phyloP scores from a whole-genome alignment of 345 rosid species.

The Cochlearia excelsa region DNA sequence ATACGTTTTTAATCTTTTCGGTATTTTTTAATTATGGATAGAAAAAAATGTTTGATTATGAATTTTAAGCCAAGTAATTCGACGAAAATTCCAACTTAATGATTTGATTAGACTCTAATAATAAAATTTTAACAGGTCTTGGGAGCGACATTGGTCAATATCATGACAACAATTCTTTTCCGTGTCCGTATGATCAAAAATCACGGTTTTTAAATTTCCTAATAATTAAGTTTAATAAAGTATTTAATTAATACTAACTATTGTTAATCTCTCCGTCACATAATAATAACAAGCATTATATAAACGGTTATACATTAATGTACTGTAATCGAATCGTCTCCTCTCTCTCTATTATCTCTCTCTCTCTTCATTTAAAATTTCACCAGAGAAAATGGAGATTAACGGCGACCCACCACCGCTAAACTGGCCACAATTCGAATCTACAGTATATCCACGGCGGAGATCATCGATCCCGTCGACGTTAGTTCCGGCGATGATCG shows the following conservation, averaged over 20 bases:
- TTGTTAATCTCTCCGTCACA: constrained; percentile 23
- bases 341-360: constrained; percentile 19
- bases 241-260: constrained; percentile 5
- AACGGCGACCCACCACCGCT: constrained; percentile 45
- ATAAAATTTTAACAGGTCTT: constrained; percentile 7
- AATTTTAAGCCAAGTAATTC: background rate
- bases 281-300: constrained; percentile 16
- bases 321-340: constrained; percentile 19
- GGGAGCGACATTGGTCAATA: constrained; percentile 34
- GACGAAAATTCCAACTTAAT: constrained; percentile 18
- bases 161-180: constrained; percentile 35
- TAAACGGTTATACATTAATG: constrained; percentile 17
- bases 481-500: constrained; percentile 45
- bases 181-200: constrained; percentile 38
- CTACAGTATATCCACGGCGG: constrained; percentile 42
- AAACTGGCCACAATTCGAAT: constrained; percentile 43
- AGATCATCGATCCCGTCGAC: constrained; percentile 37
- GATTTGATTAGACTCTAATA: constrained; percentile 9
- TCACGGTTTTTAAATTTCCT: constrained; percentile 14
- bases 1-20: no score
- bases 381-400: constrained; percentile 25
- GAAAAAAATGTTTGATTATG: background rate
- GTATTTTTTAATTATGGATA: no score
- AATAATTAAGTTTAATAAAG: constrained; percentile 11
- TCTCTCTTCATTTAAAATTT: background rate